Base-by-base conservation (phyloP, 2,329 filamentous ascomycete genomes). In the Aspergillus thermomutatus region DNA sequence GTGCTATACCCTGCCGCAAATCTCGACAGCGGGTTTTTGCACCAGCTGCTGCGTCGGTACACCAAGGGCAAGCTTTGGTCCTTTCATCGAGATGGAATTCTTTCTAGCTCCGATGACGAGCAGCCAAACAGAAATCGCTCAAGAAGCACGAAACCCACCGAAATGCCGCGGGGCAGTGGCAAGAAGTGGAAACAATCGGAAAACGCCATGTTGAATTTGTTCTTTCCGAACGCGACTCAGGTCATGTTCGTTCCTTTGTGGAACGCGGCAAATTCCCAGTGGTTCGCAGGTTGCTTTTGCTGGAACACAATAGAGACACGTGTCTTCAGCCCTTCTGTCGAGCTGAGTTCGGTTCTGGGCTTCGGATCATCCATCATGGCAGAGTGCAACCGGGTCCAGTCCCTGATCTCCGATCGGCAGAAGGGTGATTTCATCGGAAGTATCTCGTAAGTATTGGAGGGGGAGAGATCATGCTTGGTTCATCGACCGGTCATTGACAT, bases 161-260 rank as follows among this genome's bases (percentile, higher is more conserved):
- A 69, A 5, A 17, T 60, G 8, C 56, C 64, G n/a, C 69, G 65
- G 21, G 52, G 61, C 4, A 49, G 58, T 14, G 58, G 59, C 4
- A 72, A 66, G 53, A 69, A 66, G 49, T 66, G 70, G 64, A 66
- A 70, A 61, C 66, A 69, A 49, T 54, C 67, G 19, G 69, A 80
- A 64, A 75, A 74, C 50, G 64, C 66, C 5, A 62, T 75, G 47
- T 66, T 81, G 8, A 74, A 75, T 26, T 67, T 71, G 21, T 75
- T 77, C 53, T 82, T 83, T 49, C 80, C 80, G 0, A 72, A 71
- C 23, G 77, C 78, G 1, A 70, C 74, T 1, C 79, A 79, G 50
- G 69, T 83, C 4, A 72, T 82, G 3, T 82, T 83, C 55, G 67
- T 82, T 5, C 80, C 81, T 0, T 61, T 83, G 0, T 83, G 79